Conservation (phyloP, 129 eudicot species). For the Mikania micrantha region DNA sequence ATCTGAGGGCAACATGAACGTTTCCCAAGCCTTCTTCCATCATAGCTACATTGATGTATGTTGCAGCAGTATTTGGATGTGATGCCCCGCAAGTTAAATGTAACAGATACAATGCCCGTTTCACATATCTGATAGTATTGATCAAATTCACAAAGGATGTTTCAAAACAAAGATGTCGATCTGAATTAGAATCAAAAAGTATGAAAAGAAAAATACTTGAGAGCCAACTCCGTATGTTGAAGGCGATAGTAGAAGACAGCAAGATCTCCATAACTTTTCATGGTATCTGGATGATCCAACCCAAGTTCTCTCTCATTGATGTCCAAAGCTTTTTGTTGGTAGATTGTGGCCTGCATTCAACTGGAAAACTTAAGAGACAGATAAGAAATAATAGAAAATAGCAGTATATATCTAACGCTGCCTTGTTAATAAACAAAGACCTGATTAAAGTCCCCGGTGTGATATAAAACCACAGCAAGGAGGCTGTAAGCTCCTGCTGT, state of each 20-base stretch:
- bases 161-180: constrained; percentile 1
- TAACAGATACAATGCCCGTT: constrained; percentile 84
- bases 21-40: constrained; percentile 99
- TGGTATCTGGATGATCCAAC: constrained; percentile 99
- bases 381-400: background rate
- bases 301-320: constrained; percentile 98
- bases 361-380: background rate
- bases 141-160: background rate
- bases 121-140: constrained; percentile 61
- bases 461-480: constrained; percentile 98
- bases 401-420: background rate
- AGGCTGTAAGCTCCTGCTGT: constrained; percentile 99
- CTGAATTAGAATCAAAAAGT: background rate
- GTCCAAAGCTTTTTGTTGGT: constrained; percentile 99
- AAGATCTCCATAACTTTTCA: constrained; percentile 99
- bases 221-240: constrained; percentile 97
- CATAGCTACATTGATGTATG: constrained; percentile 98
- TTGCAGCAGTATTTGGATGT: constrained; percentile 99
- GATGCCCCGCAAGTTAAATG: constrained; percentile 99
- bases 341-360: constrained; percentile 80
- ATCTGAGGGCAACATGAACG: constrained; percentile 97
- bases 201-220: constrained; percentile 57
- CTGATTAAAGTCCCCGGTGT: constrained; percentile 99
- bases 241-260: constrained; percentile 99
- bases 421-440: constrained; percentile 28